Evolutionary conservation across 805 yeast genomes (phyloP).

Genomic region (Lipomyces yamanashiensis): DNA sequence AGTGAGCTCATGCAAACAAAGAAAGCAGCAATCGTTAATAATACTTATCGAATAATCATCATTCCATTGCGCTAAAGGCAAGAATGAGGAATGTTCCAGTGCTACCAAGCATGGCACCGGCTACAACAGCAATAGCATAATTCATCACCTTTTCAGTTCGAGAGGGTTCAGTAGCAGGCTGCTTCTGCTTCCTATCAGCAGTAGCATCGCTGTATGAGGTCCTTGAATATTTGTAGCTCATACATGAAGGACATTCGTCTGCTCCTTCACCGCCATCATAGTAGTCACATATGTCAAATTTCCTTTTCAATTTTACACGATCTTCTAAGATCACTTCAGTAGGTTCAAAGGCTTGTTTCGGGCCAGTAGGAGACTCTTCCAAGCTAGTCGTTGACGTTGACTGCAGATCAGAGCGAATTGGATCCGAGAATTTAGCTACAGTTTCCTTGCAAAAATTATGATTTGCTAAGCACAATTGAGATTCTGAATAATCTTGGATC

Average conservation of each 20-base stretch:
- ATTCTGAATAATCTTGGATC: no score
- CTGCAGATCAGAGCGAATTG: no score
- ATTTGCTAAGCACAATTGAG: no score
- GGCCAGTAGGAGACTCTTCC: no score
- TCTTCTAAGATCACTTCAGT: no score
- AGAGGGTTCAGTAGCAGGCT: not conserved
- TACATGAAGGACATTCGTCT: not conserved
- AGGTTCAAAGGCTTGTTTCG: no score
- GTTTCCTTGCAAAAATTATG: no score
- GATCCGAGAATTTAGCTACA: no score
- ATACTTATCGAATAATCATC: not conserved
- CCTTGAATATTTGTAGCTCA: no score
- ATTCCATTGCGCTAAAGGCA: not conserved
- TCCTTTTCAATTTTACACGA: no score
- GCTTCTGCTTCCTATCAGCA: not conserved
- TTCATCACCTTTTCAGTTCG: not conserved
- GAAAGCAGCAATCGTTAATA: not conserved
- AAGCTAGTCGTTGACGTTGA: no score
- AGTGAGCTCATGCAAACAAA: not conserved
- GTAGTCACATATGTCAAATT: no score
- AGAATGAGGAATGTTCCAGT: not conserved
- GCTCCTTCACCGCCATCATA: not conserved
- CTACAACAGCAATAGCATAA: not conserved
- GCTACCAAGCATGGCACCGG: not conserved
- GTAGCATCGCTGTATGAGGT: not conserved